These are phyloP conservation scores for Arthrobotrys pseudoclavata DNA, from an alignment of 2,329 filamentous ascomycete species.

Conservation along the genomic window DNA sequence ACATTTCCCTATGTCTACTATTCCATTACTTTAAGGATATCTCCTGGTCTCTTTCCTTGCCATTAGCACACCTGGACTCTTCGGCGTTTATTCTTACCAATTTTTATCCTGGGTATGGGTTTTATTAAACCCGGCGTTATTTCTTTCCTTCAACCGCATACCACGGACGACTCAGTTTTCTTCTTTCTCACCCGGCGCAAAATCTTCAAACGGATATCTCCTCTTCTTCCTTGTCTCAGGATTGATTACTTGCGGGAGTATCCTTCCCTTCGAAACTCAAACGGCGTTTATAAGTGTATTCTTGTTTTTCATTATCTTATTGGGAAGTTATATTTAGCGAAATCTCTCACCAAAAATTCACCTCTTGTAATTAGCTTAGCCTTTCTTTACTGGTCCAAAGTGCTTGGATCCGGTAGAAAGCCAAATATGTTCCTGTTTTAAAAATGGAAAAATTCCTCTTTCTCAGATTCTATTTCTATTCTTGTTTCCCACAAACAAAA, in stretches of 20 bases:
- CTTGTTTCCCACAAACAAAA: conserved; percentile 43
- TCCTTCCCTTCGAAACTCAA: conserved; percentile 27
- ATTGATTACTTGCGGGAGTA: conserved; percentile 32
- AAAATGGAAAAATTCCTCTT: conserved; percentile 53
- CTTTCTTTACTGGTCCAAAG: conserved; percentile 57
- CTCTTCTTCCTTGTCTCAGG: conserved; percentile 41
- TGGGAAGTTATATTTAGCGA: conserved; percentile 60
- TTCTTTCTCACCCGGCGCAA: conserved; percentile 47
- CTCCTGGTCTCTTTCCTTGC: conserved; percentile 38
- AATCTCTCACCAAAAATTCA: conserved; percentile 39
- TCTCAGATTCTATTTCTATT: conserved; percentile 3
- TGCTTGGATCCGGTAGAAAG: conserved; percentile 55
- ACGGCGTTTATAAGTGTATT: conserved; percentile 53
- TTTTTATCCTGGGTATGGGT: conserved; percentile 46
- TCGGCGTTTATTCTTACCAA: conserved; percentile 45
- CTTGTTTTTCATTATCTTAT: conserved; percentile 38
- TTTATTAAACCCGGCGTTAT: conserved; percentile 58
- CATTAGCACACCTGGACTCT: conserved; percentile 18
- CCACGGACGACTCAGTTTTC: conserved; percentile 54
- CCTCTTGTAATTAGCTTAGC: conserved; percentile 59
- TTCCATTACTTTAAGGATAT: conserved; percentile 28
- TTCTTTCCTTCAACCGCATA: conserved; percentile 55
- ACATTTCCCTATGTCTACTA: conserved; percentile 57
- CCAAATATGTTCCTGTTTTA: conserved; percentile 55
- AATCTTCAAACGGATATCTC: conserved; percentile 51